These are phyloP conservation scores for Colletotrichum somersetense DNA, from an alignment of 2,329 filamentous ascomycete genomes.

Conservation along the genomic window DNA sequence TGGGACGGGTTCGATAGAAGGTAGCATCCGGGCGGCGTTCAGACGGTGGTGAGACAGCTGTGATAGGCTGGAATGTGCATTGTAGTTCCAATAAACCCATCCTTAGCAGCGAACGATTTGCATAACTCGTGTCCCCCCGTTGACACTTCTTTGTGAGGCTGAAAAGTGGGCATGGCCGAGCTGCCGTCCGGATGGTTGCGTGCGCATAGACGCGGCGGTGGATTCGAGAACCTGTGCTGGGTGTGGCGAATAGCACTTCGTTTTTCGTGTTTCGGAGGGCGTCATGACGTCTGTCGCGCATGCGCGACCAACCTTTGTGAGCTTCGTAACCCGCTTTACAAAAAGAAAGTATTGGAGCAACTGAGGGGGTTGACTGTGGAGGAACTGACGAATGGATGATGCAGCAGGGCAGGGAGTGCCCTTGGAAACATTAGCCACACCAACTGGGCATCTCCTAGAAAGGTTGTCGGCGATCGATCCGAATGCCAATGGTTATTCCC, in stretches of 20 bases:
- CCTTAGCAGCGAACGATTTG: slow-evolving; percentile 20
- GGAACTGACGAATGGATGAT: slow-evolving; percentile 42
- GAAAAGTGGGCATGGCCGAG: slow-evolving; percentile 20
- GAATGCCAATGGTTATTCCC: slow-evolving; percentile 46
- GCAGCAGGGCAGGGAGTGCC: slow-evolving; percentile 39
- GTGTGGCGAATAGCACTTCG: slow-evolving; percentile 33
- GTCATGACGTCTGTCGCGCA: slow-evolving; percentile 40
- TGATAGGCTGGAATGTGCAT: slow-evolving; percentile 26
- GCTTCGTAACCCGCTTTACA: slow-evolving; percentile 31
- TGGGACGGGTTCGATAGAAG: slow-evolving; percentile 34
- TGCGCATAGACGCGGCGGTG: slow-evolving; percentile 22
- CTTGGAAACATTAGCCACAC: slow-evolving; percentile 40
- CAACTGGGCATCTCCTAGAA: slow-evolving; percentile 37
- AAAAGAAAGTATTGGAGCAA: slow-evolving; percentile 36
- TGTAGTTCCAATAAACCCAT: slow-evolving; percentile 15
- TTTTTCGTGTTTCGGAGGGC: slow-evolving; percentile 35
- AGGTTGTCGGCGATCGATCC: slow-evolving; percentile 47
- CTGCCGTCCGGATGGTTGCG: slow-evolving; percentile 20
- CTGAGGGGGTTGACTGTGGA: slow-evolving; percentile 30
- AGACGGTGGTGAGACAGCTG: slow-evolving; percentile 26
- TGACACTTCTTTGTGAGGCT: slow-evolving; percentile 31
- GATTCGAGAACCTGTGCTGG: slow-evolving; percentile 3
- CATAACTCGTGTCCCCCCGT: slow-evolving; percentile 17
- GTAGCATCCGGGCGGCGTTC: slow-evolving; percentile 41
- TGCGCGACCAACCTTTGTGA: slow-evolving; percentile 25